Base-by-base conservation (phyloP, 768 basidiomycete genomes). In the Auriscalpium vulgare region DNA sequence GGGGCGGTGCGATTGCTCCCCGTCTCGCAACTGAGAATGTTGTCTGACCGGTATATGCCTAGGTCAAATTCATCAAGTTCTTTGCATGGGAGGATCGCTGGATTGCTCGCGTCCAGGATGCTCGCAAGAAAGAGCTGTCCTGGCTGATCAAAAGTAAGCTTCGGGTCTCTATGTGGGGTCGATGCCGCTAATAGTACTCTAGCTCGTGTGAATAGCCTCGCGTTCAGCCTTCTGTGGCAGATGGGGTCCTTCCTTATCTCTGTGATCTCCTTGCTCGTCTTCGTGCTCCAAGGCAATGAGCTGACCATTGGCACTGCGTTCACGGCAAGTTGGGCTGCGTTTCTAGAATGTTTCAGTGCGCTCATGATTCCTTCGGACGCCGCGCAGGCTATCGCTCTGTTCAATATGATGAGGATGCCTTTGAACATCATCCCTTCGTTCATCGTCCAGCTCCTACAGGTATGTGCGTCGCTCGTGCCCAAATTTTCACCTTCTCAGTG, bases 291-390 rank as follows among this genome's bases (percentile, higher is more conserved):
- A 61, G 87, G 88, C 1, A 79, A 91, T 47, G 73, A 89, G 66
- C 68, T 98, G 48, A 87, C 90, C 0, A 76, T 94, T 49, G 77
- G 86, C 9, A 77, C 83, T 16, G 94, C 95, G 0, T 95, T 95
- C 66, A 95, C 94, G 46, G 85, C 85, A 45, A 37, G 81, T 29
- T 5, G 72, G 40, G 7, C 29, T 52, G 19, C 14, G 6, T 38
- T n/a, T n/a, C n/a, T 10, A 10, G 13, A 29, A 53, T 16, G 23
- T 29, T 29, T 37, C 34, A 16, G 35, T 43, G 48, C 10, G 37
- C 14, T 51, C 19, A 19, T 35, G 38, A 35, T 29, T 5, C 23
- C 23, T 29, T 5, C 23, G 40, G 19, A 53, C 34, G 51, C 19
- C 5, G 2, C 3, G 50, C 23, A 86, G 80, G 76, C 91, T 0